Conservation (phyloP, 164 flowering plant species). For the Cinnamomum micranthum region DNA sequence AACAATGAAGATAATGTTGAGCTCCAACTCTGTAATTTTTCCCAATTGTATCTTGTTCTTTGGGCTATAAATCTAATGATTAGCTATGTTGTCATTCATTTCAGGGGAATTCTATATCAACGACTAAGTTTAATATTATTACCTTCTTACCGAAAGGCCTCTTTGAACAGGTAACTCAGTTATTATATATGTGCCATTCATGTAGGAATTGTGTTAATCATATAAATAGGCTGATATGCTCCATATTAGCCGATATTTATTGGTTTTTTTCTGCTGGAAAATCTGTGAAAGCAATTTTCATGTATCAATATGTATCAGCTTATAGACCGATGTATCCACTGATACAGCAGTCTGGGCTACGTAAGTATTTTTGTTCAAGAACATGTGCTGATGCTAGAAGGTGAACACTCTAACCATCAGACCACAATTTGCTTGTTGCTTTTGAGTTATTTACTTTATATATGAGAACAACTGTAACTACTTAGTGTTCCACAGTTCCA, state of each 20-base stretch:
- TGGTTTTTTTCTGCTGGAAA: not conserved
- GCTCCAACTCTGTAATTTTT: not conserved
- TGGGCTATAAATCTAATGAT: not conserved
- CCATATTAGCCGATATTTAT: not conserved
- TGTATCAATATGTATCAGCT: no score
- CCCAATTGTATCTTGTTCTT: not conserved
- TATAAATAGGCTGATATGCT: not conserved
- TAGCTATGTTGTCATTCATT: slow-evolving; percentile 4
- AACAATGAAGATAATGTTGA: not conserved
- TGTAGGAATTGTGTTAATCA: no score
- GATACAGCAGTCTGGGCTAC: no score
- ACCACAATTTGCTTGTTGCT: no score
- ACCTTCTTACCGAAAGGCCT: slow-evolving; percentile 93
- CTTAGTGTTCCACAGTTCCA: not conserved
- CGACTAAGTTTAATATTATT: slow-evolving; percentile 85
- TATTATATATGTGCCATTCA: not conserved
- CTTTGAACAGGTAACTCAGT: slow-evolving; percentile 79
- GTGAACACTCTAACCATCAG: no score
- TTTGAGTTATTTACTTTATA: no score
- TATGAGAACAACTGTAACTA: not conserved
- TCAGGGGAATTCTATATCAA: slow-evolving; percentile 93
- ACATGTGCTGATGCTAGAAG: no score
- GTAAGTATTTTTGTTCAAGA: no score
- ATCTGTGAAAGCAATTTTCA: no score
- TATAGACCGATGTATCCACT: no score